phyloP scores from a whole-genome alignment of 1,139 yeast genomes.

The Yamadazyma atlantica region DNA sequence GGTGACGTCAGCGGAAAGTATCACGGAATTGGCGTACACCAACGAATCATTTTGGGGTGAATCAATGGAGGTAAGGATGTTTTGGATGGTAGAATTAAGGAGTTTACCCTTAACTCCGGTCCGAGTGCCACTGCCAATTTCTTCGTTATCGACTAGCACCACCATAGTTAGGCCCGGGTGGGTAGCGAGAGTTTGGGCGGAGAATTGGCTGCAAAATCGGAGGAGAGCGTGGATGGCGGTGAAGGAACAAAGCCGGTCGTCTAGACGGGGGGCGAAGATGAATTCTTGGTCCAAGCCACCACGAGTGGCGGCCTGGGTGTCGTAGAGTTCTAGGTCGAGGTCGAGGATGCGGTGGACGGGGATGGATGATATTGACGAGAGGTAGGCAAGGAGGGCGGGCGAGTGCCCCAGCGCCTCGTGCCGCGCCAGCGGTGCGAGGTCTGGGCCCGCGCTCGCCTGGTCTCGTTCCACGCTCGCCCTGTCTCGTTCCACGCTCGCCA shows the following conservation, averaged over 20 bases:
- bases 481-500: too few relatives aligned
- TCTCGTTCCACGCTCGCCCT: too few relatives aligned
- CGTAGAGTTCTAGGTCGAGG: constrained; percentile 62
- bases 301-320: constrained; percentile 59
- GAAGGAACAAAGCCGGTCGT: constrained; percentile 65
- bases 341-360: constrained; percentile 54
- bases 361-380: too few relatives aligned
- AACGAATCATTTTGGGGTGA: constrained; percentile 39
- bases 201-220: constrained; percentile 28
- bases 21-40: constrained; percentile 39
- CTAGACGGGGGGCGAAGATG: constrained; percentile 63
- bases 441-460: too few relatives aligned
- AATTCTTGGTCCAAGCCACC: constrained; percentile 66
- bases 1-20: constrained; percentile 65
- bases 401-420: too few relatives aligned
- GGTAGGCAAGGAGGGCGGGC: too few relatives aligned
- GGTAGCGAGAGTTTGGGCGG: constrained; percentile 19
- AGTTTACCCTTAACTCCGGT: constrained; percentile 43
- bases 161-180: constrained; percentile 43
- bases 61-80: constrained; percentile 14
- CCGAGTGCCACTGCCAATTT: constrained; percentile 42
- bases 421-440: too few relatives aligned
- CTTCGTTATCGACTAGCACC: constrained; percentile 43
- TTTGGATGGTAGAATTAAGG: constrained; percentile 27
- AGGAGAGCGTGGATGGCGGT: constrained; percentile 55